A percentile compares a stretch with the other conserved stretches of the same genome.
Conservation (phyloP, 352 stramenopile species). For the Pythium rishiriense region DNA sequence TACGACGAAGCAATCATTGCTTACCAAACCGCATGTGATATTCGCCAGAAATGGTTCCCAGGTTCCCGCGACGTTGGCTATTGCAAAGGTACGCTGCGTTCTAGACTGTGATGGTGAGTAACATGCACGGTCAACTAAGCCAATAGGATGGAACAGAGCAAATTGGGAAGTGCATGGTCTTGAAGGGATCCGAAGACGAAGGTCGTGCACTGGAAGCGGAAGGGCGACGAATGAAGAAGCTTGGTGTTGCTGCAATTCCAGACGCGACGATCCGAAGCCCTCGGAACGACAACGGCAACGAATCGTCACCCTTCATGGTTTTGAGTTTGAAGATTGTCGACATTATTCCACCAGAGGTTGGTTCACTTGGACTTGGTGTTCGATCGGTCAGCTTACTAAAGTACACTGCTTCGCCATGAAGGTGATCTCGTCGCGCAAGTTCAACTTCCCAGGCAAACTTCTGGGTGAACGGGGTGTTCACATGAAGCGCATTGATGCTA, state of each 20-base stretch:
- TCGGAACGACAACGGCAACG: not conserved
- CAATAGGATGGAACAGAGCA: conserved; percentile 51
- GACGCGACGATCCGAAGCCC: conserved; percentile 12
- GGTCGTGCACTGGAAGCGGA: conserved; percentile 49
- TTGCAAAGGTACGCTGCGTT: conserved; percentile 59
- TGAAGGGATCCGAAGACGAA: conserved; percentile 55
- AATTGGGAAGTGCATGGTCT: conserved; percentile 70
- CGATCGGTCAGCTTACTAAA: not conserved
- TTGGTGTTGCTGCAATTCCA: conserved; percentile 21
- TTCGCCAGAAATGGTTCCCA: conserved; percentile 71
- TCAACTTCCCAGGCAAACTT: conserved; percentile 66
- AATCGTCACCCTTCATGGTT: conserved; percentile 7
- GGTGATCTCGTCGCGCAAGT: conserved; percentile 43
- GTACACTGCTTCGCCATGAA: not conserved
- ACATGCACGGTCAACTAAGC: too few species aligned
- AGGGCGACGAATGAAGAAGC: conserved; percentile 62
- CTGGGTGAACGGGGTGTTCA: conserved; percentile 63
- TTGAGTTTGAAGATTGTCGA: conserved; percentile 16
- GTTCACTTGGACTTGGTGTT: not conserved
- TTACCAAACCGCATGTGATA: conserved; percentile 61
- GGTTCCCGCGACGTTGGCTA: conserved; percentile 73
- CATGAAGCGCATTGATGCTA: conserved; percentile 61
- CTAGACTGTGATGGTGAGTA: too few species aligned
- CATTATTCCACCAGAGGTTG: conserved; percentile 19
- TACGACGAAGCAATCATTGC: conserved; percentile 61